A percentile compares a stretch with the other conserved stretches of the same genome.
phyloP scores from a whole-genome alignment of 2,329 filamentous ascomycete genomes.

The Ceratocystis smalleyi region DNA sequence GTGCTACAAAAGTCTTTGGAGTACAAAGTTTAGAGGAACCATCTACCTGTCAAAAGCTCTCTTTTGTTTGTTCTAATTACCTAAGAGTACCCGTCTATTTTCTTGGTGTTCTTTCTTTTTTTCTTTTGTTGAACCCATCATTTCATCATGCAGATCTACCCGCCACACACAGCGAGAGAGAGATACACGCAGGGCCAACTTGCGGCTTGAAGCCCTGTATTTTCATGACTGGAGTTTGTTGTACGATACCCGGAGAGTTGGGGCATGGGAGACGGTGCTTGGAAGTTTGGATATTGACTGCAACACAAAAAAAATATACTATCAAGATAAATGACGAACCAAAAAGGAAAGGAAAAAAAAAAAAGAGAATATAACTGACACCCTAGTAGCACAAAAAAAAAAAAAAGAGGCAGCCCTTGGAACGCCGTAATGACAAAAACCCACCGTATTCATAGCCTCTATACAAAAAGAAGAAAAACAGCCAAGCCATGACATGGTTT shows the following conservation, averaged over 20 bases:
- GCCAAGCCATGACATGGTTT: background rate
- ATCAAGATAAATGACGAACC: background rate
- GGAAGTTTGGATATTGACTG: background rate
- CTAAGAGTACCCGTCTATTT: background rate
- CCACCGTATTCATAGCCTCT: background rate
- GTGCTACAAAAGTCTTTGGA: background rate
- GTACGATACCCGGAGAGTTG: conserved; percentile 15
- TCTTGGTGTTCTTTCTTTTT: background rate
- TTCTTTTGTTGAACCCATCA: background rate
- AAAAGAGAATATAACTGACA: background rate
- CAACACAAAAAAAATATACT: background rate
- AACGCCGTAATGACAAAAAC: background rate
- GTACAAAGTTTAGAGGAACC: too few relatives aligned
- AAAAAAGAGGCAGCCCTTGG: background rate
- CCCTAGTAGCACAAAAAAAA: background rate
- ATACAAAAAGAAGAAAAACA: background rate
- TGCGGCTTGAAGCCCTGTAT: background rate
- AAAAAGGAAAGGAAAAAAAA: background rate
- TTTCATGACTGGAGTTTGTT: conserved; percentile 9
- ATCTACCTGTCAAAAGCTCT: background rate
- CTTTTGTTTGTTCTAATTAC: background rate
- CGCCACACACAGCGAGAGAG: too few relatives aligned
- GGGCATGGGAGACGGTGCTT: background rate
- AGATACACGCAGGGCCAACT: background rate
- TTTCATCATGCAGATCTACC: background rate